Percentiles rank a stretch among this genome's conserved stretches.
phyloP scores from a whole-genome alignment of 495 filamentous ascomycete genomes.

The Viridothelium virens region DNA sequence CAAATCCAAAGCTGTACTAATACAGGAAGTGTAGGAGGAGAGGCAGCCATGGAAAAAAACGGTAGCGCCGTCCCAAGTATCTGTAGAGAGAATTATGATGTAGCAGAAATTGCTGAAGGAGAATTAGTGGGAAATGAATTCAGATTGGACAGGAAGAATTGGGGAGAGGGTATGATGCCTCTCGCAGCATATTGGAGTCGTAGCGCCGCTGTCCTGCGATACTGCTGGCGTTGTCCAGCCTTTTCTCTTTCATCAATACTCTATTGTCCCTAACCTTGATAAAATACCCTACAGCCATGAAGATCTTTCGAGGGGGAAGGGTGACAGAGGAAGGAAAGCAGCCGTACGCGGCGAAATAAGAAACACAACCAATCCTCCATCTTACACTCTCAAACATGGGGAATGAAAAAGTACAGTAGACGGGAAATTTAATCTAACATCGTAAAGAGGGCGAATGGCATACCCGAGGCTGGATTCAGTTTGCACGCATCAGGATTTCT shows the following conservation, averaged over 20 bases:
- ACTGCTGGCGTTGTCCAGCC: neutral
- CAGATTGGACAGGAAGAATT: neutral
- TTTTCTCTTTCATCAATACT: neutral
- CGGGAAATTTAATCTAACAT: neutral
- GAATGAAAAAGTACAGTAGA: neutral
- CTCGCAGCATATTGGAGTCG: neutral
- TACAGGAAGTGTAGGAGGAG: neutral
- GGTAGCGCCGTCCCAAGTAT: neutral
- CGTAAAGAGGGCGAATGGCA: neutral
- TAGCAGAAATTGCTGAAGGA: neutral
- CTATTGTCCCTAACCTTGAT: too few relatives aligned
- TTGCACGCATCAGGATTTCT: neutral
- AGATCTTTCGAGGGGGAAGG: neutral
- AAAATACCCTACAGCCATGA: neutral
- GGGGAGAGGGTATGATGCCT: neutral
- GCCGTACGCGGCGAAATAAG: neutral
- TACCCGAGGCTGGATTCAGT: too few relatives aligned
- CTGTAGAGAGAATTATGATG: neutral
- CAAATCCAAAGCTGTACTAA: too few relatives aligned
- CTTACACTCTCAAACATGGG: neutral
- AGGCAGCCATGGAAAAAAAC: neutral
- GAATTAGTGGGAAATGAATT: neutral
- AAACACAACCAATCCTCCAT: neutral
- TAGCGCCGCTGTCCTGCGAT: neutral
- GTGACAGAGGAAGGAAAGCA: neutral